Base-by-base conservation (phyloP, 2,329 filamentous ascomycete species). In the Stagonosporopsis chrysanthemi region DNA sequence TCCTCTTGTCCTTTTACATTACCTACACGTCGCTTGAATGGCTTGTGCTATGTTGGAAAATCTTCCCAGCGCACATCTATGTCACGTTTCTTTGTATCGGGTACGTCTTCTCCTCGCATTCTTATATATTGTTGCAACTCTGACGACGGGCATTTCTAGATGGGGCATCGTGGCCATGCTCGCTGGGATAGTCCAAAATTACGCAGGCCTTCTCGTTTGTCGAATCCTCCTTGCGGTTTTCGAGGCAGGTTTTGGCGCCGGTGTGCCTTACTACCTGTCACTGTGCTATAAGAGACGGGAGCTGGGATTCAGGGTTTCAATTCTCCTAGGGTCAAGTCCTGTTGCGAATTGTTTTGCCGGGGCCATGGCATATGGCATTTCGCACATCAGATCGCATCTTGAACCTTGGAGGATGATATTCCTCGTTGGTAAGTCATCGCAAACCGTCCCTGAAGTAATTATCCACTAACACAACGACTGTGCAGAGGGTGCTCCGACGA, bases 41-140 rank as follows among this genome's bases (percentile, higher is more conserved):
- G 62, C 60, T 60, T 3, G 68, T 73, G 33, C 63, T 81, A 7
- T 78, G 78, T 0, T 78, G 74, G 3, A 81, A 80, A 60, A 78
- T 80, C 73, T 62, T 80, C 36, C 68, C 80, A 19, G 41, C 41
- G 14, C 65, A 74, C 70, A 4, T 66, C 63, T 6, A 61, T 65
- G 19, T 58, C 67, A 24, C 66, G 75, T 64, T 4, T 69, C 73
- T 3, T 67, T 66, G 29, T 44, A 70, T 15, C 35, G 12, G 12
- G 35, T 38, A 19, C 12, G 35, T 38, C 3, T 15, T 6, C 4
- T 6, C 11, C n/a, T n/a, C n/a, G n/a, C n/a, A n/a, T n/a, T n/a
- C n/a, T n/a, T n/a, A n/a, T n/a, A n/a, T n/a, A n/a, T n/a, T n/a
- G n/a, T n/a, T n/a, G n/a, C n/a, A n/a, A n/a, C n/a, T n/a, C n/a